Evolutionary conservation across 352 stramenopile genomes (phyloP).

Genomic region (Phytophthora hibernalis): DNA sequence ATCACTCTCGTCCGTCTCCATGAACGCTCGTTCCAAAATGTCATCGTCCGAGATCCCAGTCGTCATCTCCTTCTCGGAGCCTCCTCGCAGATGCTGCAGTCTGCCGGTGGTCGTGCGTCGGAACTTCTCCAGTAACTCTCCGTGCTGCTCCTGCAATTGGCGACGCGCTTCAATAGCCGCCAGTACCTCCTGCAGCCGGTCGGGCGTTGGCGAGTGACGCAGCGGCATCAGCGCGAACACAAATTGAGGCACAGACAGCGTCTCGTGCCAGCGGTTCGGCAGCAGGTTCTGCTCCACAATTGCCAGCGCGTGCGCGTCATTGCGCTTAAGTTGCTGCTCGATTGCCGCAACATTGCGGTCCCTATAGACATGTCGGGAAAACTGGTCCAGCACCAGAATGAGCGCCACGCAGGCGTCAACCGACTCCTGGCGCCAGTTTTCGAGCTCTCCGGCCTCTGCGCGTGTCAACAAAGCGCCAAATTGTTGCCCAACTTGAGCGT

Average conservation of each 20-base stretch:
- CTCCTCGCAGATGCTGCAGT: constrained; percentile 60
- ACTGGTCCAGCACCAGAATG: constrained; percentile 89
- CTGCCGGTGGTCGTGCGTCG: constrained; percentile 79
- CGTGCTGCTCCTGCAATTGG: constrained; percentile 54
- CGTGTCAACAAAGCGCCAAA: constrained; percentile 53
- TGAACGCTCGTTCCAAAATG: constrained; percentile 73
- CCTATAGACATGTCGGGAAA: constrained; percentile 84
- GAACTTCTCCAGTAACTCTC: constrained; percentile 83
- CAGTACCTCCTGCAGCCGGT: constrained; percentile 61
- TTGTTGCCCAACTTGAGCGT: constrained; percentile 44
- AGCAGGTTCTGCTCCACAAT: constrained; percentile 57
- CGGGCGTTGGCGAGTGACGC: constrained; percentile 76
- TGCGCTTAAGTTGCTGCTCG: constrained; percentile 33
- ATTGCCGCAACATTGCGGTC: constrained; percentile 28
- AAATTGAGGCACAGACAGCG: constrained; percentile 61
- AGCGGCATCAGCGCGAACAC: constrained; percentile 90
- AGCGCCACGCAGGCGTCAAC: constrained; percentile 69
- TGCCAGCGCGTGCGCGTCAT: constrained; percentile 57
- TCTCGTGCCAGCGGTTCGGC: constrained; percentile 53
- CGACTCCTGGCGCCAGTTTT: constrained; percentile 45
- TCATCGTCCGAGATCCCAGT: constrained; percentile 53
- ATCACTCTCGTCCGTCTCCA: constrained; percentile 73
- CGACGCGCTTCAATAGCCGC: constrained; percentile 56
- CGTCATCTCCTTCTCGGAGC: constrained; percentile 21
- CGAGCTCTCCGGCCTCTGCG: constrained; percentile 57